Percentiles rank a stretch among this genome's conserved stretches.
phyloP scores from a whole-genome alignment of 2,329 filamentous ascomycete genomes.

The Pestalotiopsis fici region DNA sequence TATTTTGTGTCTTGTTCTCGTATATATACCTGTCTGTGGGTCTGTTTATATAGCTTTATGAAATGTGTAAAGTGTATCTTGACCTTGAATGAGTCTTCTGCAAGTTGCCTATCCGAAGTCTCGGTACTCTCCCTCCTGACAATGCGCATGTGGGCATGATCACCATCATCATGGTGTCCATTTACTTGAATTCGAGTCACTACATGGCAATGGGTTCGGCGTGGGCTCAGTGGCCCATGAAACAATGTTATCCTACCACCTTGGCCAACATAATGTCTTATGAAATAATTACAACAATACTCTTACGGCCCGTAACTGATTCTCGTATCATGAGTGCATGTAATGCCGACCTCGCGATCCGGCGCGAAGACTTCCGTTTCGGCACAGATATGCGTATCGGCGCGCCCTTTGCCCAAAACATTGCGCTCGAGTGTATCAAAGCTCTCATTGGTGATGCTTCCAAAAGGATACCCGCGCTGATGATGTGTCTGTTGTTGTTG shows the following conservation, averaged over 20 bases:
- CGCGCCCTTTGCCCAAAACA: background rate
- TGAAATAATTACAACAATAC: no score
- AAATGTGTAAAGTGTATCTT: background rate
- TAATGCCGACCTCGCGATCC: constrained; percentile 1
- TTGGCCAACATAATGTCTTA: background rate
- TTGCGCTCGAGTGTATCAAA: constrained; percentile 3
- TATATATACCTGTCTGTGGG: background rate
- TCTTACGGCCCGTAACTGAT: background rate
- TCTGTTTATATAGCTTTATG: background rate
- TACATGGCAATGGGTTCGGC: no score
- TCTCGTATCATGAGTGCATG: constrained; percentile 4
- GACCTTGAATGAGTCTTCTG: no score
- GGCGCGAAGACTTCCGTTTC: constrained; percentile 4
- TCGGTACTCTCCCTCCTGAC: no score
- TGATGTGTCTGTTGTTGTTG: background rate
- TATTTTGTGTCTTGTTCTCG: background rate
- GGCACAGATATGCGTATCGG: background rate
- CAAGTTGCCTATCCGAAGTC: no score
- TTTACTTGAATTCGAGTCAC: no score
- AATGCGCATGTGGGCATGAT: no score
- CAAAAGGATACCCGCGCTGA: background rate
- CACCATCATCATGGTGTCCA: no score
- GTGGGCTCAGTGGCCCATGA: no score
- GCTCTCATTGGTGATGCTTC: background rate
- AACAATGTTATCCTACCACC: background rate